Evolutionary conservation across 1,284 basidiomycete genomes (phyloP), one percentile per base, ranked within the genome.

Genomic region (Termitomyces sp.): DNA sequence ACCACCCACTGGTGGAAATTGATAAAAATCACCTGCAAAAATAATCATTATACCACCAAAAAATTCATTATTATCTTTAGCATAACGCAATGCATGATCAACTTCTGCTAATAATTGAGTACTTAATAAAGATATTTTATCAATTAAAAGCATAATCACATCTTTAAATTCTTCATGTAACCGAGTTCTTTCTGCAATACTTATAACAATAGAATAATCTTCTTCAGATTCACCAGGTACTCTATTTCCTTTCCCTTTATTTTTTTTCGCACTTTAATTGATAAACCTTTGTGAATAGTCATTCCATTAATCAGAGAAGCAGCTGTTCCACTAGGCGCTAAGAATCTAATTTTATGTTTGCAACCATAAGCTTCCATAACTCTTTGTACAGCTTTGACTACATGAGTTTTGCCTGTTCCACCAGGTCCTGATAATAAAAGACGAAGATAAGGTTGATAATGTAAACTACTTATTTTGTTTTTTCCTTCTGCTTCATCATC

Each of bases 1-100:
- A 0, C 63, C 68, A n/a, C 6, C 31, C 4, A 34, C 44, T 9
- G 44, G 44, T 3, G 44, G 31, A 31, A 16, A 45, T 34, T 34
- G 62, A 48, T 8, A 60, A 39, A 69, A 66, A 53, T 71, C 68
- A 8, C 69, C 68, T 18, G 66, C 53, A 53, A 68, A 63, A 13
- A 70, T 64, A 0, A 70, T 37, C 38, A 63, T 68, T 0, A 69
- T 49, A 1, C 66, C 66, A 5, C 69, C 66, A 58, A 69, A 70
- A n/a, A 51, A 57, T 31, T 48, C 41, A 40, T 58, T 47, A 24
- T 57, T 46, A 7, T 62, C 60, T 45, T 63, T 70, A 0, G 66
- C 66, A 46, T 57, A 57, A 3, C 54, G 42, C 0, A 69, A 38
- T 0, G 60, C 55, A 40, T 66, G 54, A 41, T 64, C 62, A 18